These are phyloP conservation scores for Fragilaria crotonensis DNA, from an alignment of 108 stramenopile species.

Conservation along the genomic window DNA sequence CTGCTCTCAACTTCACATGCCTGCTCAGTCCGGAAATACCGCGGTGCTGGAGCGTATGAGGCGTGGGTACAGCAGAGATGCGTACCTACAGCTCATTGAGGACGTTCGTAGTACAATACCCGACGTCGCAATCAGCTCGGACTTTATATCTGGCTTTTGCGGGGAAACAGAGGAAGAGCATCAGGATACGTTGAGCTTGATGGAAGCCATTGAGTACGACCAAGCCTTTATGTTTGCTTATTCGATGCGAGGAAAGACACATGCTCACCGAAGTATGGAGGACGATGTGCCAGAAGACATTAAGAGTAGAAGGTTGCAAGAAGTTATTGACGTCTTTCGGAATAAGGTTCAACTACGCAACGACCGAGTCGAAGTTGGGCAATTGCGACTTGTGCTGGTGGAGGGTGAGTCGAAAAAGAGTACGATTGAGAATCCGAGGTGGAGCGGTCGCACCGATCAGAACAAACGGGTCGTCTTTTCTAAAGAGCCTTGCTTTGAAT, in stretches of 20 bases:
- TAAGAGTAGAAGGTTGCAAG: conserved; percentile 83
- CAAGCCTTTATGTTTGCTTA: conserved; percentile 99
- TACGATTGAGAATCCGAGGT: conserved; percentile 18
- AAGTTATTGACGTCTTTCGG: conserved; percentile 70
- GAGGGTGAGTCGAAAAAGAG: conserved; percentile 76
- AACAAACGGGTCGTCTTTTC: conserved; percentile 69
- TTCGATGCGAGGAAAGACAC: conserved; percentile 89
- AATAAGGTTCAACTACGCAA: conserved; percentile 61
- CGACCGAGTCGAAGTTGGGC: conserved; percentile 60
- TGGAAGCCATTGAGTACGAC: conserved; percentile 84
- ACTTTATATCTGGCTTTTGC: conserved; percentile 98
- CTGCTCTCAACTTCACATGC: conserved; percentile 92
- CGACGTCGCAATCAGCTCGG: conserved; percentile 88
- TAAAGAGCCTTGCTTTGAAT: conserved; percentile 4
- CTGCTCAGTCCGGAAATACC: conserved; percentile 93
- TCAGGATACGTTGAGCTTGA: conserved; percentile 77
- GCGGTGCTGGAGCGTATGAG: conserved; percentile 88
- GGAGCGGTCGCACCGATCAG: conserved; percentile 78
- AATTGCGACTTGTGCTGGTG: conserved; percentile 65
- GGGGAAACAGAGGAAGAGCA: conserved; percentile 97
- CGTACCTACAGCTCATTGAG: conserved; percentile 85
- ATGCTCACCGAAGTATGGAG: conserved; percentile 84
- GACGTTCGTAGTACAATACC: conserved; percentile 66
- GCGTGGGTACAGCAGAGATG: conserved; percentile 92
- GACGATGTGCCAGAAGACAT: conserved; percentile 93